Conservation (phyloP, 148 eudicot genomes). For the Rhododendron ovatum region DNA sequence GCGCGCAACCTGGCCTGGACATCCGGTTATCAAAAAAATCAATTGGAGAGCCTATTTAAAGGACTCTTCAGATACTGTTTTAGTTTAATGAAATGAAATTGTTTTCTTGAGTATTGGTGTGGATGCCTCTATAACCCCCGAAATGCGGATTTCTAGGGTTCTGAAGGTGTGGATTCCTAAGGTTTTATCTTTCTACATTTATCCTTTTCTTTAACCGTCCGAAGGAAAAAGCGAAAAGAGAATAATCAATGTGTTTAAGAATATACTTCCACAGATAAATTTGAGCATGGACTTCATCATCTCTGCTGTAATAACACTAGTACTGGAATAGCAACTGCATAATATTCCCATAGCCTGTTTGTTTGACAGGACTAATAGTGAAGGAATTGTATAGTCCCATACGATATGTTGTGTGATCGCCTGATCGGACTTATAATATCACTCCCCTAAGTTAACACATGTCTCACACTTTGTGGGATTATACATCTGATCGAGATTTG, state of each 20-base stretch:
- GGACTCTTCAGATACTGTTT: background rate
- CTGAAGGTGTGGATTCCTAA: background rate
- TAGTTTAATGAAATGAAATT: background rate
- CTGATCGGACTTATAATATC: background rate
- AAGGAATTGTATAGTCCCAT: background rate
- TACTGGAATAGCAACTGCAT: background rate
- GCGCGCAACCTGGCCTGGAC: too few relatives aligned
- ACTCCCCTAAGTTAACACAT: background rate
- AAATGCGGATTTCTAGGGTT: background rate
- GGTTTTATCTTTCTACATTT: background rate
- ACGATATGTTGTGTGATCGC: background rate
- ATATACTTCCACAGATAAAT: background rate
- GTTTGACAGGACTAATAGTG: background rate
- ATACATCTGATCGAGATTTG: background rate
- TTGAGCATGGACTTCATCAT: background rate
- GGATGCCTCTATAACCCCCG: background rate
- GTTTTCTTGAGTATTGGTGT: background rate
- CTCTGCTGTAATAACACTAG: background rate
- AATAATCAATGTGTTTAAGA: background rate
- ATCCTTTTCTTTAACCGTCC: background rate
- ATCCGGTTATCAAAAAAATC: too few relatives aligned
- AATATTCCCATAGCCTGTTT: background rate
- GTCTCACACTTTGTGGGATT: background rate
- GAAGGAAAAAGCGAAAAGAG: background rate
- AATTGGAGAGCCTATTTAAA: too few relatives aligned